Conservation (phyloP, 1,284 basidiomycete genomes). For the Cryptococcus amylolentus region DNA sequence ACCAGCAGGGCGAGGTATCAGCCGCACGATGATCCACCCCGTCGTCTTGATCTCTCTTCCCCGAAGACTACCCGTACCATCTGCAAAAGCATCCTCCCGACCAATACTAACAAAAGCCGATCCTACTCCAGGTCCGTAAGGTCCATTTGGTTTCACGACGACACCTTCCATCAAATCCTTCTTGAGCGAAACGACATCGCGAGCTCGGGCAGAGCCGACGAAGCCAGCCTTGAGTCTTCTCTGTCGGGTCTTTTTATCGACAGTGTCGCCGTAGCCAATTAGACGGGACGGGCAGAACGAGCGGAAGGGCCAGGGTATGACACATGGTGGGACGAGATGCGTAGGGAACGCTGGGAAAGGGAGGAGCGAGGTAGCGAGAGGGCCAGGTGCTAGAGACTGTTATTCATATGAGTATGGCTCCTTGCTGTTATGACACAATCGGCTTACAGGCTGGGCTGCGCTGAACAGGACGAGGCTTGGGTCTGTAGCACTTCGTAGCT, state of each 20-base stretch:
- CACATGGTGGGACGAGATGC: conserved; percentile 35
- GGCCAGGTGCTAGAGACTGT: conserved; percentile 43
- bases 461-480: conserved; percentile 26
- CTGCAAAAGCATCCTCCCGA: conserved; percentile 38
- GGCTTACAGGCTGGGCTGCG: conserved; percentile 44
- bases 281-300: conserved; percentile 40
- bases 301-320: conserved; percentile 45
- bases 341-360: conserved; percentile 25
- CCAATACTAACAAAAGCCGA: conserved; percentile 44
- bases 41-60: conserved; percentile 45
- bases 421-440: not conserved
- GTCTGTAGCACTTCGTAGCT: conserved; percentile 31
- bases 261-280: conserved; percentile 30
- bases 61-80: conserved; percentile 9
- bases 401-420: not conserved
- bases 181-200: conserved; percentile 39
- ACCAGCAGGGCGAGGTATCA: conserved; percentile 45
- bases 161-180: conserved; percentile 45
- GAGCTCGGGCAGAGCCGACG: conserved; percentile 27
- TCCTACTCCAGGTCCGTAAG: conserved; percentile 29
- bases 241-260: conserved; percentile 22
- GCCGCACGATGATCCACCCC: conserved; percentile 48
- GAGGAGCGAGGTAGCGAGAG: conserved; percentile 26
- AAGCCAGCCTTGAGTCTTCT: conserved; percentile 26
- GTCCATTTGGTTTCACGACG: conserved; percentile 30